Evolutionary conservation across 2,329 filamentous ascomycete genomes (phyloP).

Genomic region (Metarhizium sp.): DNA sequence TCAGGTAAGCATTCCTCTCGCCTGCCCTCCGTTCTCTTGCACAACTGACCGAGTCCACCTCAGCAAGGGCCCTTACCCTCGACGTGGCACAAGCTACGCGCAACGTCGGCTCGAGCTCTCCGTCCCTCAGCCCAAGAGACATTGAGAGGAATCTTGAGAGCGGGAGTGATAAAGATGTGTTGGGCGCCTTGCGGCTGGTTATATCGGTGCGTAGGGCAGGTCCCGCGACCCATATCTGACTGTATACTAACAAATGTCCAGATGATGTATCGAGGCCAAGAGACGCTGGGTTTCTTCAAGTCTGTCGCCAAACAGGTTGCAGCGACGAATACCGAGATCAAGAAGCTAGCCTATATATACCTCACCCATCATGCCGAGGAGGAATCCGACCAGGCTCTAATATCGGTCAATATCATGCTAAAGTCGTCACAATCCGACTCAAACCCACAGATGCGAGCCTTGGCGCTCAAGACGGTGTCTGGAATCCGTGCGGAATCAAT

Average conservation of each 20-base stretch:
- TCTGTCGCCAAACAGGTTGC: slow-evolving; percentile 97
- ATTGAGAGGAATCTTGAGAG: slow-evolving; percentile 94
- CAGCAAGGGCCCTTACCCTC: slow-evolving; percentile 93
- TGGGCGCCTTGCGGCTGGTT: slow-evolving; percentile 84
- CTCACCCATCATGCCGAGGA: slow-evolving; percentile 93
- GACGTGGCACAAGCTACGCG: slow-evolving; percentile 90
- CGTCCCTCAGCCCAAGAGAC: slow-evolving; percentile 66
- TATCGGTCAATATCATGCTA: slow-evolving; percentile 98
- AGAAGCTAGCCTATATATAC: slow-evolving; percentile 98
- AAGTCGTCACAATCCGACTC: slow-evolving; percentile 92
- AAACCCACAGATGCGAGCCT: slow-evolving; percentile 81
- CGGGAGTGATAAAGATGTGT: slow-evolving; percentile 81
- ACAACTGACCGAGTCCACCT: slow-evolving; percentile 10
- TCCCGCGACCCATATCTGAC: background rate
- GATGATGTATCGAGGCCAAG: slow-evolving; percentile 93
- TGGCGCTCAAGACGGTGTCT: slow-evolving; percentile 94
- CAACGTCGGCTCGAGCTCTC: slow-evolving; percentile 49
- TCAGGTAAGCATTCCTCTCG: slow-evolving; percentile 54
- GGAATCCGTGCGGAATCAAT: slow-evolving; percentile 96
- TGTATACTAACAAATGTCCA: slow-evolving; percentile 25
- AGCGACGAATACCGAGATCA: slow-evolving; percentile 86
- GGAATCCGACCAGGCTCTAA: slow-evolving; percentile 86
- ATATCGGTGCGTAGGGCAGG: slow-evolving; percentile 57
- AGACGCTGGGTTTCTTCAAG: slow-evolving; percentile 91
- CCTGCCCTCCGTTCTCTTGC: background rate